Evolutionary conservation across 352 stramenopile genomes (phyloP), one percentile per base, ranked within the genome.

Genomic region (Globisporangium radiosum): DNA sequence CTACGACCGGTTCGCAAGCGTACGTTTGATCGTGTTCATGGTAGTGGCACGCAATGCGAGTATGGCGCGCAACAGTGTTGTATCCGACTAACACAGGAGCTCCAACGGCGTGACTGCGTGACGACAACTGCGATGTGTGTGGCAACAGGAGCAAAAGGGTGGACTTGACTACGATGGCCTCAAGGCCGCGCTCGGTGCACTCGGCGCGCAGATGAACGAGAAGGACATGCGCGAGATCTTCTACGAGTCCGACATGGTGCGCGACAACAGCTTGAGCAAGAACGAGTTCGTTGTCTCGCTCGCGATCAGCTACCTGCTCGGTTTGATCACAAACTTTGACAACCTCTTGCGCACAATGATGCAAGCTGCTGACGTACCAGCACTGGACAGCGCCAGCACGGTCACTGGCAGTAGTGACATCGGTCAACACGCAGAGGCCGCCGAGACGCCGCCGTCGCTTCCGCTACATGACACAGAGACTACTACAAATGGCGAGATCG

Each of bases 171-270:
- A 85, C 62, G 74, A 87, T 37, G 79, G 79, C 1, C 75, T 93
- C 45, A 89, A 86, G 55, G 68, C 69, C 7, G 78, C 71, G 3
- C 60, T 94, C 7, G 69, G 75, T 17, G 65, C 69, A 13, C 61
- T 93, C 10, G 83, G 83, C 0, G 78, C 80, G 15, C 66, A 83
- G 10, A 90, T 90, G 65, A 73, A 87, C 37, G 76, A 89, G 56
- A 65, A 70, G 3, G 81, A 88, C 48, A 73, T 92, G 70, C 65
- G 69, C 7, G 81, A 92, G 54, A 86, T 94, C 60, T 94, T 94
- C 61, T 89, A 92, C 63, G 85, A 94, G 67, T 90, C 84, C n/a
- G 85, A 96, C 70, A 88, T 96, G 73, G 83, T 90, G 62, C 79
- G 84, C 45, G 84, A 96, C 71, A 90, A 92, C 58, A 77, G 75